These are phyloP conservation scores for Pseudozyma tsukubaensis DNA, from an alignment of 1,284 basidiomycete genomes.

Conservation along the genomic window DNA sequence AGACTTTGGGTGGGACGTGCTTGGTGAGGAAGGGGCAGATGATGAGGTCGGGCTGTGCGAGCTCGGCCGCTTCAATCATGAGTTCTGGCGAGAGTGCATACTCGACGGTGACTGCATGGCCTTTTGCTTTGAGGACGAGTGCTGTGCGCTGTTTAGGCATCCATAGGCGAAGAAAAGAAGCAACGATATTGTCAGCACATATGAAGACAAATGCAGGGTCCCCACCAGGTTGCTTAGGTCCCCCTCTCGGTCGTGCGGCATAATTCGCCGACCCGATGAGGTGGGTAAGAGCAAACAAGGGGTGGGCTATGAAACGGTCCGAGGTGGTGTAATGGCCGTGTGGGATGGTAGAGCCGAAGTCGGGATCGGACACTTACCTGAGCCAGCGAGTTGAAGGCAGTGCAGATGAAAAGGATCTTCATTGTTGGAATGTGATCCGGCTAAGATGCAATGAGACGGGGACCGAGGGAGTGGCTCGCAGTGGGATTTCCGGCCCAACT, in stretches of 20 bases:
- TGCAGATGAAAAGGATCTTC: constrained; percentile 70
- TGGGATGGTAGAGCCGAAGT: not conserved
- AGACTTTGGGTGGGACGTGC: constrained; percentile 70
- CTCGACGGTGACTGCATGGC: constrained; percentile 69
- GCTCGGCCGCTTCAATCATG: constrained; percentile 70
- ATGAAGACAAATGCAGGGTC: not conserved
- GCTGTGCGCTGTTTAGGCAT: constrained; percentile 41
- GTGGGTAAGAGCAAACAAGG: too few relatives aligned
- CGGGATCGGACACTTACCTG: constrained; percentile 21
- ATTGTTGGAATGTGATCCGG: constrained; percentile 14
- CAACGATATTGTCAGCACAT: not conserved
- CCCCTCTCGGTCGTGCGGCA: too few relatives aligned
- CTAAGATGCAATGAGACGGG: not conserved
- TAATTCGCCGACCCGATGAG: too few relatives aligned
- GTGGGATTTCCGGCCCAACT: not conserved
- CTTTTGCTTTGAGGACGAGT: constrained; percentile 68
- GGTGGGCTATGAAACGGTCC: not conserved
- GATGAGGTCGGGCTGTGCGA: constrained; percentile 69
- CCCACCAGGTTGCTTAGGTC: not conserved
- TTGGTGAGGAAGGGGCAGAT: constrained; percentile 71
- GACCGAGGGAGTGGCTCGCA: not conserved
- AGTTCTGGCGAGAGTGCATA: constrained; percentile 69
- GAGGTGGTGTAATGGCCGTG: not conserved
- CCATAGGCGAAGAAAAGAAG: not conserved
- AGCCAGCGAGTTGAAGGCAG: constrained; percentile 70